Evolutionary conservation across 192 early-diverging fungal genomes (phyloP), one percentile per base, ranked within the genome.

Genomic region (Borealophlyctis nickersoniae): DNA sequence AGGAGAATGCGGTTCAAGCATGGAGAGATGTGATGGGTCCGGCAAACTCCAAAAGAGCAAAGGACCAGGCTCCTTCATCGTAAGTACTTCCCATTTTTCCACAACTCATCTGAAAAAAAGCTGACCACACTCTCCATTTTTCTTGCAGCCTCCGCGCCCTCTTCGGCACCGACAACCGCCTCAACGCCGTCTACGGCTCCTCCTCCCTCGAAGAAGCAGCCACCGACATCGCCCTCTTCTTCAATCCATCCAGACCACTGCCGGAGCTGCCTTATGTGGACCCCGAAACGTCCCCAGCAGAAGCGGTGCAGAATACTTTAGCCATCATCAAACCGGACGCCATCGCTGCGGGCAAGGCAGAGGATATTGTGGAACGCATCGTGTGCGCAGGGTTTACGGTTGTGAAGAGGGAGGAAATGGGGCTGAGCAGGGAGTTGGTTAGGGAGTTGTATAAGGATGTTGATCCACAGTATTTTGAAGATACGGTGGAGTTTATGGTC

Each of bases 21-120:
- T 86, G 81, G 81, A 57, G 81, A 36, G 64, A 81, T n/a, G 51
- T 86, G 16, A 81, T 83, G 49, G 83, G 83, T 28, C 83, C 83
- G 23, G 59, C 69, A 27, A 76, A 74, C 56, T 69, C 80, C 5
- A 57, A 67, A 23, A 68, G 67, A 19, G 84, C 84, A 11, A 70
- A 69, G 49, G 62, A 76, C n/a, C 53, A 70, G 22, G 51, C 56
- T 2, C 84, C 84, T 26, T 71, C 78, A 61, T 81, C 67, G 81
- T 82, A 64, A 39, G 45, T 56, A 62, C 27, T 62, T 66, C 49
- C 26, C 49, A 36, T 13, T 26, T 11, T 16, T 0, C 14, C 16
- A 27, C 0, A 59, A 22, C 30, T 13, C 52, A 26, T 58, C 34
- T 64, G 27, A 24, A 24, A 24, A 51, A n/a, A 52, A 24, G 13